These are phyloP conservation scores for Wickerhamiella kazuoi DNA, from an alignment of 805 yeast species.

Conservation along the genomic window DNA sequence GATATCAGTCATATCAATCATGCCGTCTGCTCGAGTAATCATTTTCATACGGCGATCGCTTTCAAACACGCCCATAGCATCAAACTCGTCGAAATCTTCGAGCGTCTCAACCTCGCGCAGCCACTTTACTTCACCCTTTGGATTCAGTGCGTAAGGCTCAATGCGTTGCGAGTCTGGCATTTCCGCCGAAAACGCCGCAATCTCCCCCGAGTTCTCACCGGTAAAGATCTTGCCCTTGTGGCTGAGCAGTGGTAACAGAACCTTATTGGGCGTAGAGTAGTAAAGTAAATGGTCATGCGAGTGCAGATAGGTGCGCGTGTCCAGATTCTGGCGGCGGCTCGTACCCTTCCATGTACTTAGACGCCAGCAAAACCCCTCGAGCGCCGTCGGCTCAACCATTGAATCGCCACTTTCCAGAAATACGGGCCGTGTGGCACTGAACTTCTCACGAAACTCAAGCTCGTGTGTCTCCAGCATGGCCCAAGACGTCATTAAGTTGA, in stretches of 20 bases:
- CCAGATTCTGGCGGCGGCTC: constrained; percentile 24
- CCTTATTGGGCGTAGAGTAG: constrained; percentile 35
- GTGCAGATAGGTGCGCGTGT: constrained; percentile 43
- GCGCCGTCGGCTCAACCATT: constrained; percentile 43
- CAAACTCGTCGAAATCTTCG: constrained; percentile 31
- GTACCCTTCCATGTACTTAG: constrained; percentile 35
- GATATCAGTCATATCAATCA: constrained; percentile 42
- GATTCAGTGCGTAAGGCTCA: constrained; percentile 38
- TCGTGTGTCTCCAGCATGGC: constrained; percentile 29
- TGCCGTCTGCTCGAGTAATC: constrained; percentile 38
- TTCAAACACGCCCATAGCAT: constrained; percentile 44
- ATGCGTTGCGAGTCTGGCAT: constrained; percentile 29
- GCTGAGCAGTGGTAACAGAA: constrained; percentile 33
- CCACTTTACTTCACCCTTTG: constrained; percentile 44
- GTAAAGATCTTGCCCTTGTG: constrained; percentile 13
- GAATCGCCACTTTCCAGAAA: constrained; percentile 10
- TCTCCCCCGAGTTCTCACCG: constrained; percentile 7
- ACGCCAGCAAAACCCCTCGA: constrained; percentile 66
- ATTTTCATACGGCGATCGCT: constrained; percentile 42
- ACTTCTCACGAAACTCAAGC: constrained; percentile 39
- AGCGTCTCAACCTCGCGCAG: constrained; percentile 22
- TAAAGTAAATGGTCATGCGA: constrained; percentile 46
- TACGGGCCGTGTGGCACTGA: constrained; percentile 16
- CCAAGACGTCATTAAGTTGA: constrained; percentile 28
- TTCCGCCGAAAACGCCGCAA: constrained; percentile 19